Percentiles rank a stretch among this genome's conserved stretches.
Conservation (phyloP, 345 rosid genomes). For the Hibiscus mutabilis region DNA sequence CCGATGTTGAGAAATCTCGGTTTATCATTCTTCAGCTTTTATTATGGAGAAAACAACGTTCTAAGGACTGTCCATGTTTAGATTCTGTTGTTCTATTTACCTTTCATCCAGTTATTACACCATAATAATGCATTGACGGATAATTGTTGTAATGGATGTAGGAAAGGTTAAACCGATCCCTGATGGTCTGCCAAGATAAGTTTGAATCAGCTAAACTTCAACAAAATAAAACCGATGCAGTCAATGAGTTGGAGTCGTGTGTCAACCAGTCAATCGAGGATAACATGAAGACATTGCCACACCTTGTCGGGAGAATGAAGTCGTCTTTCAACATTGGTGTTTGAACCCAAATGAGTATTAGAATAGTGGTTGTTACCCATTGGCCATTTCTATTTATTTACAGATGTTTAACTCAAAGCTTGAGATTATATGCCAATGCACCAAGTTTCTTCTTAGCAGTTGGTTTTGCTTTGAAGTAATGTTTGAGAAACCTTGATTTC, state of each 20-base stretch:
- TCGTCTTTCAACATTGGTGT: slow-evolving; percentile 33
- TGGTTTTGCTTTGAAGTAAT: background rate
- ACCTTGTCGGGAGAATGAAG: slow-evolving; percentile 61
- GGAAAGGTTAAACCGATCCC: slow-evolving; percentile 79
- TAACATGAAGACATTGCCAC: slow-evolving; percentile 59
- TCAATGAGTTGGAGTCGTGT: slow-evolving; percentile 60
- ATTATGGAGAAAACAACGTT: too few species aligned
- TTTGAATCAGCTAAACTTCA: slow-evolving; percentile 72
- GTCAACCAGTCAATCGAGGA: slow-evolving; percentile 68
- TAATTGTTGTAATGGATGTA: slow-evolving; percentile 22
- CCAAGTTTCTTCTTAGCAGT: background rate
- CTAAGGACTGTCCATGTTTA: background rate
- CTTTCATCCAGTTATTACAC: background rate
- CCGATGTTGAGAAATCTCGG: background rate
- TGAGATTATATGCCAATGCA: background rate
- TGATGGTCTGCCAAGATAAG: slow-evolving; percentile 90
- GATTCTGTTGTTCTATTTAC: background rate
- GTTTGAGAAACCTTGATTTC: background rate
- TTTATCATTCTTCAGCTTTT: too few species aligned
- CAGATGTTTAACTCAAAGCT: background rate
- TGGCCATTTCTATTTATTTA: background rate
- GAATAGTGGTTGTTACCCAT: background rate
- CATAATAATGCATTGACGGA: background rate
- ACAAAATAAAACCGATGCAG: slow-evolving; percentile 40
- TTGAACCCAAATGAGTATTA: slow-evolving; percentile 16